Evolutionary conservation across 208 protist species (phyloP).

Genomic region (Crithidia fasciculata): DNA sequence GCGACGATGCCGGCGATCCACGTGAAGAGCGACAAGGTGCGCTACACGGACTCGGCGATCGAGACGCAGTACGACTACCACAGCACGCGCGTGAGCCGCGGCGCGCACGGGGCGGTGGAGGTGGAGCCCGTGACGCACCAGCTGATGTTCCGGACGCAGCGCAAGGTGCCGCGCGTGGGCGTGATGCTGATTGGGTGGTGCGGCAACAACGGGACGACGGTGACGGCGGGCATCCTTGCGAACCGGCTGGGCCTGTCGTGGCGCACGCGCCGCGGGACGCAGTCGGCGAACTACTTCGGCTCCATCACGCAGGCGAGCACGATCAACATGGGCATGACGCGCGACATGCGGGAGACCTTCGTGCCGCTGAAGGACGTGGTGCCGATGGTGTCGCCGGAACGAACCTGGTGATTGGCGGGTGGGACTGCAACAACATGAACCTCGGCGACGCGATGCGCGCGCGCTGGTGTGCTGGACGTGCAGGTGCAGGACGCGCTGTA

Average conservation of each 20-base stretch:
- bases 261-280: constrained; percentile 91
- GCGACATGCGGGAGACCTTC: constrained; percentile 91
- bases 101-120: constrained; percentile 44
- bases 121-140: constrained; percentile 71
- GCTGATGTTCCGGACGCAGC: constrained; percentile 92
- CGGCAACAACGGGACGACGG: constrained; percentile 99
- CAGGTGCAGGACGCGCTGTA: constrained; percentile 91
- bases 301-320: constrained; percentile 97
- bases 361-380: constrained; percentile 94
- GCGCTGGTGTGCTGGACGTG: constrained; percentile 95
- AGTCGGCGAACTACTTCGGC: constrained; percentile 97
- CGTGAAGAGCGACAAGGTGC: constrained; percentile 62
- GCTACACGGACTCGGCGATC: constrained; percentile 85
- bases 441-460: constrained; percentile 96
- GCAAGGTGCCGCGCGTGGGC: constrained; percentile 85
- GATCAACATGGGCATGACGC: constrained; percentile 92
- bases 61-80: constrained; percentile 85
- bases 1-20: constrained; percentile 47
- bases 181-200: constrained; percentile 97
- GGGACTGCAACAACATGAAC: constrained; percentile 97
- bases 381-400: constrained; percentile 97
- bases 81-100: constrained; percentile 64
- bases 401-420: constrained; percentile 97
- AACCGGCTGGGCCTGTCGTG: constrained; percentile 95
- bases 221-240: constrained; percentile 96